These are phyloP conservation scores for Theileria annulata DNA, from an alignment of 169 alveolate species.

Conservation along the genomic window DNA sequence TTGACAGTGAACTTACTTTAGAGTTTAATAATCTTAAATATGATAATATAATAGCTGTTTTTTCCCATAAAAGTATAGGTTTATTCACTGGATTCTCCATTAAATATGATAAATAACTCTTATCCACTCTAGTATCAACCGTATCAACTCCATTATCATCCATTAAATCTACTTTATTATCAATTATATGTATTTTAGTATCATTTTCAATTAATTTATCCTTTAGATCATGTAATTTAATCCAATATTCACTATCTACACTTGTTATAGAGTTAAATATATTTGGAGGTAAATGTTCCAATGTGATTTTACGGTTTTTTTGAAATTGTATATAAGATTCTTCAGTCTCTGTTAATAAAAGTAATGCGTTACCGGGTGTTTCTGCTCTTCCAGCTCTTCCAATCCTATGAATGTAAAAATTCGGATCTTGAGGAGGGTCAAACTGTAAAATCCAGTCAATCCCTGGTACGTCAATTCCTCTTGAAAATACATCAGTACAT, in stretches of 20 bases:
- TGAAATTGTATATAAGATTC: conserved; percentile 63
- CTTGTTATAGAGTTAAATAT: conserved; percentile 5
- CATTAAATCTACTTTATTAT: background rate
- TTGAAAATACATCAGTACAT: conserved; percentile 92
- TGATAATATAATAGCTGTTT: conserved; percentile 36
- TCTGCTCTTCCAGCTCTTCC: conserved; percentile 99
- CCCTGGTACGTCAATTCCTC: conserved; percentile 94
- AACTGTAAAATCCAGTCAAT: conserved; percentile 91
- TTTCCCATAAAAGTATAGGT: conserved; percentile 44
- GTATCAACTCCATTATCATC: background rate
- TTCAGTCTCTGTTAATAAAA: conserved; percentile 41
- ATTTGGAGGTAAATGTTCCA: background rate
- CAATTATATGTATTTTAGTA: background rate
- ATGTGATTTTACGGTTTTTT: conserved; percentile 46
- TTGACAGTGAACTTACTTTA: background rate
- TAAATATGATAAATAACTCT: conserved; percentile 33
- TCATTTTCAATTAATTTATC: background rate
- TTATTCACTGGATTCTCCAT: conserved; percentile 16
- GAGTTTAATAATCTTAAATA: conserved; percentile 21
- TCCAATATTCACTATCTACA: background rate
- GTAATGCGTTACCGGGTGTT: conserved; percentile 92
- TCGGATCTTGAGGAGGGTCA: conserved; percentile 92
- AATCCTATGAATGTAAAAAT: conserved; percentile 93
- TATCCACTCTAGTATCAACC: conserved; percentile 10
- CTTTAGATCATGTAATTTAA: background rate